Evolutionary conservation across 768 basidiomycete species (phyloP).

Genomic region (Phaeolepiota aurea): DNA sequence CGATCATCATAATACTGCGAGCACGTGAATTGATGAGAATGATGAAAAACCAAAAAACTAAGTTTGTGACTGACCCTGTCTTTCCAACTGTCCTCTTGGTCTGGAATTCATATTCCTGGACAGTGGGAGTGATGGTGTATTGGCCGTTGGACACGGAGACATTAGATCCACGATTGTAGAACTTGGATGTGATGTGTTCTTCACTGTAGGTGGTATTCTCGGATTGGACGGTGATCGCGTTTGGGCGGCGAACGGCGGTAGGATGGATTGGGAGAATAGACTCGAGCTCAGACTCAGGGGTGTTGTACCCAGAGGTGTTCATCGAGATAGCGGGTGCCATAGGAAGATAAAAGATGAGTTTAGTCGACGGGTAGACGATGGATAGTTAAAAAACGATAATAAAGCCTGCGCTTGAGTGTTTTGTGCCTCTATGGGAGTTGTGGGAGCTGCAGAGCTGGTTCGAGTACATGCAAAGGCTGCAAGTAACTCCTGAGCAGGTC

Average conservation of each 20-base stretch:
- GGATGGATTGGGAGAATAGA: slow-evolving; percentile 70
- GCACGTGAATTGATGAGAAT: slow-evolving; percentile 8
- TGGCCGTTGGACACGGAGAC: slow-evolving; percentile 67
- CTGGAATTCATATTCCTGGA: slow-evolving; percentile 83
- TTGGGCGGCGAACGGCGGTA: slow-evolving; percentile 71
- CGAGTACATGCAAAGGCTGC: slow-evolving; percentile 81
- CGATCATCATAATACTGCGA: slow-evolving; percentile 89
- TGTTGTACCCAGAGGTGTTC: slow-evolving; percentile 60
- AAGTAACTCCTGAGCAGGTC: slow-evolving; percentile 22
- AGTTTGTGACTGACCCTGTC: slow-evolving; percentile 67
- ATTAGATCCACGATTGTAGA: slow-evolving; percentile 69
- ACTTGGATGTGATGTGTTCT: slow-evolving; percentile 78
- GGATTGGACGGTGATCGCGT: slow-evolving; percentile 73
- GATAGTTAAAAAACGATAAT: slow-evolving; percentile 38
- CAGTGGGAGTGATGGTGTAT: slow-evolving; percentile 71
- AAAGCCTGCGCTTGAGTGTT: slow-evolving; percentile 72
- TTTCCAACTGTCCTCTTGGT: slow-evolving; percentile 79
- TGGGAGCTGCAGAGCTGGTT: slow-evolving; percentile 88
- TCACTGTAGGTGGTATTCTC: slow-evolving; percentile 76
- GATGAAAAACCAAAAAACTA: slow-evolving; percentile 4
- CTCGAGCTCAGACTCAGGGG: slow-evolving; percentile 67
- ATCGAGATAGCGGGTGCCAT: slow-evolving; percentile 44
- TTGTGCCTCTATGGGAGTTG: slow-evolving; percentile 81
- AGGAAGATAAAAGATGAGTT: slow-evolving; percentile 13
- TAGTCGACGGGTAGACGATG: slow-evolving; percentile 14